These are phyloP conservation scores for Phenoliferia sp. DNA, from an alignment of 1,284 basidiomycete genomes.

Conservation along the genomic window DNA sequence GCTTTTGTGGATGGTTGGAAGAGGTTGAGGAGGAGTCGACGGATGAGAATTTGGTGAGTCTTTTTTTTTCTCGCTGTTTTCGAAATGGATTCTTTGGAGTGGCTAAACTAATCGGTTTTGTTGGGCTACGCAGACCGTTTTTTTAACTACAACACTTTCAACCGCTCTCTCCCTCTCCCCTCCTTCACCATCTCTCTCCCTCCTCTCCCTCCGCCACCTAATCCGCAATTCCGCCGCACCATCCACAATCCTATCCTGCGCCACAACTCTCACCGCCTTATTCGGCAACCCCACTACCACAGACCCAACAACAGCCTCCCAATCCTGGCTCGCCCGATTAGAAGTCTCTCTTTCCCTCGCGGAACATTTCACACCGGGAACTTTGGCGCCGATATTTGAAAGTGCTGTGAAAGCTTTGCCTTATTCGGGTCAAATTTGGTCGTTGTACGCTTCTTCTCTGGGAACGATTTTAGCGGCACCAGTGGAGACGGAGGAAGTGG, in stretches of 20 bases:
- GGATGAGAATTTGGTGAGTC: slow-evolving; percentile 22
- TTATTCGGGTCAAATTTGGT: slow-evolving; percentile 22
- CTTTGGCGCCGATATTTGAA: not conserved
- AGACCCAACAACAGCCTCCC: slow-evolving; percentile 3
- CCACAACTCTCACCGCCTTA: slow-evolving; percentile 5
- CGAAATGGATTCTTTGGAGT: not conserved
- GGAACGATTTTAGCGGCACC: not conserved
- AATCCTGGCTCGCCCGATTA: slow-evolving; percentile 25
- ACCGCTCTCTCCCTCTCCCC: slow-evolving; percentile 17
- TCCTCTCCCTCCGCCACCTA: slow-evolving; percentile 23
- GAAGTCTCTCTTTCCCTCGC: slow-evolving; percentile 11
- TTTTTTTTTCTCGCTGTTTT: not conserved
- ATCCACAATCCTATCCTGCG: slow-evolving; percentile 1
- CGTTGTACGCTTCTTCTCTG: slow-evolving; percentile 9
- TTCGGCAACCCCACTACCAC: slow-evolving; percentile 9
- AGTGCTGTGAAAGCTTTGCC: slow-evolving; percentile 17
- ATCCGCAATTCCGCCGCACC: slow-evolving; percentile 7
- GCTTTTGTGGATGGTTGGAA: slow-evolving; percentile 26
- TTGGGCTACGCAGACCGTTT: slow-evolving; percentile 18
- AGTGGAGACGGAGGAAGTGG: not conserved
- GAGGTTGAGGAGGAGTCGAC: slow-evolving; percentile 15
- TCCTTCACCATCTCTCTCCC: slow-evolving; percentile 20
- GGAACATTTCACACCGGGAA: not conserved
- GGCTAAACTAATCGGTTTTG: not conserved
- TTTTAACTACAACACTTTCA: slow-evolving; percentile 21